phyloP scores from a whole-genome alignment of 176 grass and related monocot species.

The Neostapfia colusana region DNA sequence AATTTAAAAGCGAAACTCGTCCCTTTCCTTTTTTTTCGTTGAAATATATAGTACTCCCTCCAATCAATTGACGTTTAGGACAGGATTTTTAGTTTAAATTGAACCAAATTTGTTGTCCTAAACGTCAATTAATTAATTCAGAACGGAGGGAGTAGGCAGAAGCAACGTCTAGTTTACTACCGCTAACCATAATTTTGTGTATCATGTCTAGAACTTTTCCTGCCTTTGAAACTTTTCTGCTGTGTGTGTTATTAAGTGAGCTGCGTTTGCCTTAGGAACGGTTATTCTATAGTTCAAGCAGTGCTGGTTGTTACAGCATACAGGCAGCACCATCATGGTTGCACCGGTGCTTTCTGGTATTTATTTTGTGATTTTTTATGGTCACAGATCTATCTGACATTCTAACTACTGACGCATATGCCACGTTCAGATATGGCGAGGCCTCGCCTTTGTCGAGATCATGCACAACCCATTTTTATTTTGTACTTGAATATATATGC shows the following conservation, averaged over 20 bases:
- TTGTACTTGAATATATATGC: constrained; percentile 22
- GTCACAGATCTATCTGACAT: not conserved
- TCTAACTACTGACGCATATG: not conserved
- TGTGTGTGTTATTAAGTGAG: not conserved
- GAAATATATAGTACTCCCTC: too few species aligned
- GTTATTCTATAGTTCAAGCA: not conserved
- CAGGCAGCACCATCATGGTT: not conserved
- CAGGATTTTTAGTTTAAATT: too few species aligned
- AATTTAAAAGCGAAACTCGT: too few species aligned
- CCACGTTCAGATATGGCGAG: constrained; percentile 20
- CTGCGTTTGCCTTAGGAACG: not conserved
- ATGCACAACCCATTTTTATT: constrained; percentile 12
- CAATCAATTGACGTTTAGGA: too few species aligned
- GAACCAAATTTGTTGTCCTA: too few species aligned
- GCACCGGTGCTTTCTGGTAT: not conserved
- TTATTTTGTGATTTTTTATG: not conserved
- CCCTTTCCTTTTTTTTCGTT: too few species aligned
- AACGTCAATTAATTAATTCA: too few species aligned
- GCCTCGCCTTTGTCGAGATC: not conserved
- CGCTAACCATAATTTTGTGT: too few species aligned
- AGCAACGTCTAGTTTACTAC: too few species aligned
- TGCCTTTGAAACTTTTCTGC: too few species aligned
- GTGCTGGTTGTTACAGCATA: not conserved
- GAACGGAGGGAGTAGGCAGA: too few species aligned
- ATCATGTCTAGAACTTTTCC: too few species aligned